Evolutionary conservation across 1,139 yeast genomes (phyloP).

Genomic region (Candida sanyaensis): DNA sequence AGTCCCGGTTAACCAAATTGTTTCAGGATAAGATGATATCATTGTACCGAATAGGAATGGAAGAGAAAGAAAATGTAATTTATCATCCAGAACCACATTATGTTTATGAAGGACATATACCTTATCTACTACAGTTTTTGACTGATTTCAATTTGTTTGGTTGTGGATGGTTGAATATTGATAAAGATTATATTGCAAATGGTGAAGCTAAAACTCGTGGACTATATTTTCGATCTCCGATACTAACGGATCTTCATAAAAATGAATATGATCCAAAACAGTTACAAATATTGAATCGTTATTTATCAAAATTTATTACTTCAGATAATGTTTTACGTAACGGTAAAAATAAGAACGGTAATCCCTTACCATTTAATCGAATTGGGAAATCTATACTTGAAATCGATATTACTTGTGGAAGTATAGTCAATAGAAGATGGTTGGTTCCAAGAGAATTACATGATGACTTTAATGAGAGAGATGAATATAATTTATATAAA

Average conservation of each 20-base stretch:
- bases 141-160: constrained; percentile 85
- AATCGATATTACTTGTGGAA: constrained; percentile 61
- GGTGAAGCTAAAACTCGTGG: constrained; percentile 12
- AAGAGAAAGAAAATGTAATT: constrained; percentile 4
- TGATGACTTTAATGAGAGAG: constrained; percentile 43
- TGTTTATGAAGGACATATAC: constrained; percentile 76
- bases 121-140: constrained; percentile 72
- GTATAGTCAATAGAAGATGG: constrained; percentile 55
- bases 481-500: constrained; percentile 10
- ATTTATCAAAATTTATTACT: constrained; percentile 20
- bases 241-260: constrained; percentile 16
- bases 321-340: constrained; percentile 25
- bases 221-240: constrained; percentile 42
- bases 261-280: constrained; percentile 7
- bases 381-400: constrained; percentile 67
- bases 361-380: constrained; percentile 36
- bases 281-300: constrained; percentile 10
- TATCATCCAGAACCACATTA: constrained; percentile 9
- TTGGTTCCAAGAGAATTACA: constrained; percentile 52
- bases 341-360: constrained; percentile 13
- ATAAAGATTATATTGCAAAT: constrained; percentile 10
- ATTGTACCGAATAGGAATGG: constrained; percentile 6
- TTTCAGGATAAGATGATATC: constrained; percentile 51
- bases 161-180: constrained; percentile 68
- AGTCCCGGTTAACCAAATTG: constrained; percentile 59